These are phyloP conservation scores for Chiua virens DNA, from an alignment of 768 basidiomycete species.

Conservation along the genomic window DNA sequence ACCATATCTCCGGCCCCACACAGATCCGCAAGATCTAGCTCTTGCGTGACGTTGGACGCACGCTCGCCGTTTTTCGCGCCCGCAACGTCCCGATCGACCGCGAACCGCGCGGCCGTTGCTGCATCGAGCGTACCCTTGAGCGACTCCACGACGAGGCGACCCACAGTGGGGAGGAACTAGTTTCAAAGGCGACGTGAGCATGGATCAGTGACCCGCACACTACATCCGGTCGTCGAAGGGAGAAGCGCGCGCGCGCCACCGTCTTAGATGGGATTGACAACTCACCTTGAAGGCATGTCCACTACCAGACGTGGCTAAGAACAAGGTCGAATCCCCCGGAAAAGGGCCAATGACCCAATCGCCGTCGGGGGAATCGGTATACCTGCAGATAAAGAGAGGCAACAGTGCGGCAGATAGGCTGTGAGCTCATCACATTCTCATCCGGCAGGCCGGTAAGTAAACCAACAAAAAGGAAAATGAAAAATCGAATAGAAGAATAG, in stretches of 20 bases:
- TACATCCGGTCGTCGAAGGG: not conserved
- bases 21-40: slow-evolving; percentile 48
- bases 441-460: too few relatives aligned
- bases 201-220: not conserved
- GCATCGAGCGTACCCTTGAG: slow-evolving; percentile 64
- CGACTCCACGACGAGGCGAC: slow-evolving; percentile 70
- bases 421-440: too few relatives aligned
- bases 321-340: slow-evolving; percentile 53
- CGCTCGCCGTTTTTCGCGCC: slow-evolving; percentile 23
- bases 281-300: slow-evolving; percentile 85
- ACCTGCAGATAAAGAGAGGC: slow-evolving; percentile 50
- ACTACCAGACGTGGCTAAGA: slow-evolving; percentile 85
- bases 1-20: slow-evolving; percentile 47
- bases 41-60: slow-evolving; percentile 18
- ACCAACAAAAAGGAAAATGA: not conserved
- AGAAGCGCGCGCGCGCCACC: not conserved
- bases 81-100: slow-evolving; percentile 47
- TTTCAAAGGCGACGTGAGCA: not conserved
- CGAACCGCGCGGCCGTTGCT: slow-evolving; percentile 57
- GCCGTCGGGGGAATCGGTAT: slow-evolving; percentile 82
- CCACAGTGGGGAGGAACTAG: slow-evolving; percentile 87
- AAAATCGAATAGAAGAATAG: not conserved
- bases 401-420: not conserved
- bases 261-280: not conserved
- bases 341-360: slow-evolving; percentile 89